These are phyloP conservation scores for Ogataea nonfermentans DNA, from an alignment of 805 yeast species.

Conservation along the genomic window DNA sequence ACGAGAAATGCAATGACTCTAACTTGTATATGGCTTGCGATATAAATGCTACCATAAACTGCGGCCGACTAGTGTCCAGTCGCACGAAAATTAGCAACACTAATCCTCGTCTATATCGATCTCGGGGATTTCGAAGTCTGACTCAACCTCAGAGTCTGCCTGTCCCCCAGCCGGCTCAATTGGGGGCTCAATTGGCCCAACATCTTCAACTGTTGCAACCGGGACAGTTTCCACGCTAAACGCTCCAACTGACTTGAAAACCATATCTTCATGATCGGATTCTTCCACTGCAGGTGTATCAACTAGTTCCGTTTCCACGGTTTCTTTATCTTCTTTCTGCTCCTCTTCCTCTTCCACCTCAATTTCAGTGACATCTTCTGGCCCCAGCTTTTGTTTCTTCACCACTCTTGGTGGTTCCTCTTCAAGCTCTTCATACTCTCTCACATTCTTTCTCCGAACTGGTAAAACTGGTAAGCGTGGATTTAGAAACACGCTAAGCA, in stretches of 20 bases:
- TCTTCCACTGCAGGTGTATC: not conserved
- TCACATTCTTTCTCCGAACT: constrained; percentile 7
- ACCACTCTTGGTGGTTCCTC: constrained; percentile 11
- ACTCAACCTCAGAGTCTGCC: constrained; percentile 21
- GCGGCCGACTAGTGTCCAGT: constrained; percentile 9
- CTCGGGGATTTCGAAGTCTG: constrained; percentile 39
- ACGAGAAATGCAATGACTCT: constrained; percentile 13
- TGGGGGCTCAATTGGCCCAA: constrained; percentile 1
- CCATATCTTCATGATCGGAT: constrained; percentile 14
- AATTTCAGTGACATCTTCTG: constrained; percentile 12
- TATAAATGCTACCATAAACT: constrained; percentile 19
- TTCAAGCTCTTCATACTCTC: constrained; percentile 6
- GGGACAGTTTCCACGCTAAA: constrained; percentile 8
- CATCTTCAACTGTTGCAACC: constrained; percentile 2
- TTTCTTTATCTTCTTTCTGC: not conserved
- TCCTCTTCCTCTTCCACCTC: constrained; percentile 16
- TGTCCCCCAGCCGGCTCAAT: constrained; percentile 2
- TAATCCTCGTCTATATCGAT: constrained; percentile 35
- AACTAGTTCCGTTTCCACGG: not conserved
- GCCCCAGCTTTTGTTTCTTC: constrained; percentile 6
- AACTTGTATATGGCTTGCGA: constrained; percentile 29
- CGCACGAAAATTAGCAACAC: constrained; percentile 11
- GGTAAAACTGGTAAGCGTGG: constrained; percentile 68
- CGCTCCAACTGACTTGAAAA: constrained; percentile 18
- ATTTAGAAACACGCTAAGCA: constrained; percentile 60